phyloP scores from a whole-genome alignment of 2,329 filamentous ascomycete species.

The Beauveria rudraprayagi region DNA sequence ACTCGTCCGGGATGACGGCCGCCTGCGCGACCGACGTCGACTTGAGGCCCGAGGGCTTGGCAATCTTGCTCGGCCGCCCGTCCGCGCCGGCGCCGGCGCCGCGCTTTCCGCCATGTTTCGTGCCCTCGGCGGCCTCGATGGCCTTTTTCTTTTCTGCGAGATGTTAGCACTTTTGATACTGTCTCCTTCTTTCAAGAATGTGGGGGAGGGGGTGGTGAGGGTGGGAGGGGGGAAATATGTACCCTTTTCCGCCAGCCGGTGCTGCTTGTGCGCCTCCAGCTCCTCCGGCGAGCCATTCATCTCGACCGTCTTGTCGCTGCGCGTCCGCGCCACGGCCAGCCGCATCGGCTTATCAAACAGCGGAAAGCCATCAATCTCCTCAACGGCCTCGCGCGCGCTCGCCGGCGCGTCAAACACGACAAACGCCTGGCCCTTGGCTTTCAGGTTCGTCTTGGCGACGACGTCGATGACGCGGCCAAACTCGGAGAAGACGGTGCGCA shows the following conservation, averaged over 20 bases:
- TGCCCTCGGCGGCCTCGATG: conserved; percentile 67
- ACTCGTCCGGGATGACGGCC: conserved; percentile 88
- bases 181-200: background rate
- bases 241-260: conserved; percentile 87
- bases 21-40: conserved; percentile 59
- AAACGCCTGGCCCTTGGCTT: conserved; percentile 92
- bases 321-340: conserved; percentile 70
- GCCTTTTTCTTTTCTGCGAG: conserved; percentile 66
- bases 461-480: conserved; percentile 82
- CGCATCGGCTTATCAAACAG: conserved; percentile 88
- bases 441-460: conserved; percentile 80
- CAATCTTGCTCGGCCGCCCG: conserved; percentile 58
- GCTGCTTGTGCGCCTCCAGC: conserved; percentile 77
- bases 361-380: conserved; percentile 87
- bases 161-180: background rate
- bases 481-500: conserved; percentile 74
- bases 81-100: conserved; percentile 36
- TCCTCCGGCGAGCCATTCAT: conserved; percentile 67
- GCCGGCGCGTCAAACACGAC: conserved; percentile 81
- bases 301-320: conserved; percentile 81
- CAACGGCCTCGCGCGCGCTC: conserved; percentile 71
- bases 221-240: no score
- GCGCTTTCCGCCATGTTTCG: conserved; percentile 63
- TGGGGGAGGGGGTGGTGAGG: no score
- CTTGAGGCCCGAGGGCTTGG: conserved; percentile 58